Percentiles rank a stretch among this genome's conserved stretches.
Evolutionary conservation across 2,329 filamentous ascomycete genomes (phyloP).

Genomic region (Onygenales sp.): DNA sequence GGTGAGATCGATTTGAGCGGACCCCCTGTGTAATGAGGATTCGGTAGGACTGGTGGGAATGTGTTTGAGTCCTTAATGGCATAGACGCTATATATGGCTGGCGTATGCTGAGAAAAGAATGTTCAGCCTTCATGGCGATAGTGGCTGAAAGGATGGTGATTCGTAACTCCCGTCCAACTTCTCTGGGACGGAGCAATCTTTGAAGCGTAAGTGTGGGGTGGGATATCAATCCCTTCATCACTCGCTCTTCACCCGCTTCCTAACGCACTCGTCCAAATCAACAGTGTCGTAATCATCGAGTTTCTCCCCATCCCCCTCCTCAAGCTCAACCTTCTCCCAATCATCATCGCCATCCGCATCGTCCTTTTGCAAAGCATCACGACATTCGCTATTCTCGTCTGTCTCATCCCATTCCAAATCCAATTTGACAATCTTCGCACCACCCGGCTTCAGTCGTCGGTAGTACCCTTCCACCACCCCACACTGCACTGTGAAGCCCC

Average conservation of each 20-base stretch:
- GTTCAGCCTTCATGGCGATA: no score
- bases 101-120: no score
- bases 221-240: not conserved
- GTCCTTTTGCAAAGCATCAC: not conserved
- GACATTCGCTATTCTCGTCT: conserved; percentile 4
- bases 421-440: conserved; percentile 39
- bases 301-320: conserved; percentile 23
- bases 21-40: no score
- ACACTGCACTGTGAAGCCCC: conserved; percentile 45
- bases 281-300: conserved; percentile 25
- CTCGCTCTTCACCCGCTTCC: conserved; percentile 8
- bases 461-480: conserved; percentile 49
- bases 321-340: conserved; percentile 33
- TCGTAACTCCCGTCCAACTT: no score
- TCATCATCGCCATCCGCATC: conserved; percentile 27
- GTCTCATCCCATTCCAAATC: conserved; percentile 23
- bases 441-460: conserved; percentile 46
- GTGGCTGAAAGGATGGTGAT: no score
- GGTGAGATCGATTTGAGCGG: no score
- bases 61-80: no score
- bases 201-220: no score
- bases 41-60: no score
- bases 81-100: no score
- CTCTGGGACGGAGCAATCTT: no score
- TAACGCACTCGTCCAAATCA: conserved; percentile 22